phyloP scores from a whole-genome alignment of 176 grass and related monocot species.

The Phoenix roebelenii region DNA sequence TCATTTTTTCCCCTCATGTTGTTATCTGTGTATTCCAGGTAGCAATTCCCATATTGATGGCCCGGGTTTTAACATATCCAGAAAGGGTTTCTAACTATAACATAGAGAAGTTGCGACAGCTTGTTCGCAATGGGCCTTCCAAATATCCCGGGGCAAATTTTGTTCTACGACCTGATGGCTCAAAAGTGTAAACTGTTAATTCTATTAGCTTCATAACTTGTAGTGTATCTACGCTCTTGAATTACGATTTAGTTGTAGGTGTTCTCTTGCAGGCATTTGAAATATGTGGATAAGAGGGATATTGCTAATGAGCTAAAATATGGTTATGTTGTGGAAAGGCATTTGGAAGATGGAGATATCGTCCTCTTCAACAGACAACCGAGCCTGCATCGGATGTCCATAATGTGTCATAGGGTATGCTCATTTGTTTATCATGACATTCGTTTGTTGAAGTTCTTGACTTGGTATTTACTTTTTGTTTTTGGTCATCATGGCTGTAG shows the following conservation, averaged over 20 bases:
- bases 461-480: slow-evolving; percentile 9
- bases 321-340: slow-evolving; percentile 83
- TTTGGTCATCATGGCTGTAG: slow-evolving; percentile 32
- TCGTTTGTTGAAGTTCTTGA: too few species aligned
- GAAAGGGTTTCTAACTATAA: slow-evolving; percentile 79
- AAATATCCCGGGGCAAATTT: slow-evolving; percentile 96
- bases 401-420: slow-evolving; percentile 82
- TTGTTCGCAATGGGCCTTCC: slow-evolving; percentile 71
- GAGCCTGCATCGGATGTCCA: slow-evolving; percentile 98
- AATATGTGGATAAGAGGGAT: slow-evolving; percentile 64
- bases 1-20: neutral
- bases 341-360: slow-evolving; percentile 94
- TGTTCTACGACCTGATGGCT: slow-evolving; percentile 47
- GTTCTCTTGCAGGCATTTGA: slow-evolving; percentile 60
- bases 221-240: slow-evolving; percentile 14
- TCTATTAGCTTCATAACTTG: slow-evolving; percentile 2
- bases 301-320: slow-evolving; percentile 72
- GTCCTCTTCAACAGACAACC: slow-evolving; percentile 97
- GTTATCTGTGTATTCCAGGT: slow-evolving; percentile 42
- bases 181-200: slow-evolving; percentile 52
- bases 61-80: slow-evolving; percentile 76
- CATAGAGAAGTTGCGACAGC: slow-evolving; percentile 81
- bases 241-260: neutral
- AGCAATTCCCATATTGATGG: slow-evolving; percentile 84
- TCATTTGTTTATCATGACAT: neutral